Conservation (phyloP, 306 rosid genomes). For the Sophora flavescens region DNA sequence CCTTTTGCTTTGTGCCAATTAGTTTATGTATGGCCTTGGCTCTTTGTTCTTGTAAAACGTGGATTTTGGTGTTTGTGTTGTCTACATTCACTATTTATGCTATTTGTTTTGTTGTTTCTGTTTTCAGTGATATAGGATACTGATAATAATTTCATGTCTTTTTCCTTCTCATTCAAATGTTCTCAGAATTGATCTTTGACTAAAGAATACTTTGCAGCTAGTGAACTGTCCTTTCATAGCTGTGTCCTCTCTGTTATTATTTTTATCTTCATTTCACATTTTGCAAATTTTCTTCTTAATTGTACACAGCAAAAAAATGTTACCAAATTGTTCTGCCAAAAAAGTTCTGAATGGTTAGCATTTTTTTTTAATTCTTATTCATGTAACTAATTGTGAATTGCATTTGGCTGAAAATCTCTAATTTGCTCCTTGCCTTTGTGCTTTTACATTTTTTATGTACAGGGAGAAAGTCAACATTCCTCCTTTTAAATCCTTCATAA, state of each 20-base stretch:
- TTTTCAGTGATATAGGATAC: neutral
- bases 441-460: neutral
- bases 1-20: slow-evolving; percentile 13
- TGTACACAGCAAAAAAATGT: neutral
- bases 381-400: slow-evolving; percentile 5
- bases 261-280: too few species aligned
- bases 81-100: slow-evolving; percentile 15
- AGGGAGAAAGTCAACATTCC: slow-evolving; percentile 94
- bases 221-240: slow-evolving; percentile 34
- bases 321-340: neutral
- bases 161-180: slow-evolving; percentile 40
- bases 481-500: slow-evolving; percentile 80
- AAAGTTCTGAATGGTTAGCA: too few species aligned
- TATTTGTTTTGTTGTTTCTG: neutral
- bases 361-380: neutral
- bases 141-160: slow-evolving; percentile 38
- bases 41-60: slow-evolving; percentile 36
- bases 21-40: slow-evolving; percentile 12
- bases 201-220: slow-evolving; percentile 26
- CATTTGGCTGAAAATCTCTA: slow-evolving; percentile 20
- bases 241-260: neutral
- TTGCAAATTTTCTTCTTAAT: too few species aligned
- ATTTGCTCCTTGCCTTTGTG: neutral
- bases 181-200: slow-evolving; percentile 40
- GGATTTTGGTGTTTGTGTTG: slow-evolving; percentile 43